These are phyloP conservation scores for Cryptococcus sp. DNA, from an alignment of 1,284 basidiomycete genomes.

Conservation along the genomic window DNA sequence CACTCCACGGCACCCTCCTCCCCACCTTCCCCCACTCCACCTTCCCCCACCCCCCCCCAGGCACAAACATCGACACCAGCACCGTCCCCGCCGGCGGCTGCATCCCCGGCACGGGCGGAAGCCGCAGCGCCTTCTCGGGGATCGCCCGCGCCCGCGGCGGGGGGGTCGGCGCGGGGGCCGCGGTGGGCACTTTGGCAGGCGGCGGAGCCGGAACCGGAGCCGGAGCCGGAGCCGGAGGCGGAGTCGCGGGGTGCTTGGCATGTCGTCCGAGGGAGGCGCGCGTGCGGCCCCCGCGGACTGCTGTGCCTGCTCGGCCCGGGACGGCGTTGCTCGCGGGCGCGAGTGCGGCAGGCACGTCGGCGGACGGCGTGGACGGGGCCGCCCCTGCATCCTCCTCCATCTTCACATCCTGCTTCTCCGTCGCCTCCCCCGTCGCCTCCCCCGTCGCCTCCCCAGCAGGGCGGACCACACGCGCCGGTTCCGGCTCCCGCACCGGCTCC, in stretches of 20 bases:
- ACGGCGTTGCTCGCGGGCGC: too few species aligned
- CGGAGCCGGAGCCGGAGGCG: too few species aligned
- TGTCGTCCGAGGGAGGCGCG: slow-evolving; percentile 19
- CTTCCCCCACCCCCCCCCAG: slow-evolving; percentile 26
- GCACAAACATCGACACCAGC: slow-evolving; percentile 35
- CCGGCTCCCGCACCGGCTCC: too few species aligned
- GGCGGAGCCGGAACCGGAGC: too few species aligned
- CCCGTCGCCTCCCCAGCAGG: neutral
- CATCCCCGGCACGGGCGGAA: slow-evolving; percentile 30
- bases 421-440: neutral
- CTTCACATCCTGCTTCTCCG: neutral
- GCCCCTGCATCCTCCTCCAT: too few species aligned
- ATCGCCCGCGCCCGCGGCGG: neutral
- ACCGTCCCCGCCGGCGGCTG: slow-evolving; percentile 33
- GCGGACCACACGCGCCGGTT: neutral
- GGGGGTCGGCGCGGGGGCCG: neutral
- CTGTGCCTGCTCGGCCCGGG: neutral
- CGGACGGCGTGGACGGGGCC: too few species aligned
- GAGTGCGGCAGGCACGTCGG: too few species aligned
- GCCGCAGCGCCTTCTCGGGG: slow-evolving; percentile 6
- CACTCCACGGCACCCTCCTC: slow-evolving; percentile 27
- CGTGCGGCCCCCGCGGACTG: slow-evolving; percentile 11
- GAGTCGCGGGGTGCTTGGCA: slow-evolving; percentile 8
- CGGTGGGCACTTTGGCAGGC: neutral
- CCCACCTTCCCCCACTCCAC: slow-evolving; percentile 33